A percentile compares a stretch with the other conserved stretches of the same genome.
phyloP scores from a whole-genome alignment of 164 flowering plant species.

The Berberis thunbergii region DNA sequence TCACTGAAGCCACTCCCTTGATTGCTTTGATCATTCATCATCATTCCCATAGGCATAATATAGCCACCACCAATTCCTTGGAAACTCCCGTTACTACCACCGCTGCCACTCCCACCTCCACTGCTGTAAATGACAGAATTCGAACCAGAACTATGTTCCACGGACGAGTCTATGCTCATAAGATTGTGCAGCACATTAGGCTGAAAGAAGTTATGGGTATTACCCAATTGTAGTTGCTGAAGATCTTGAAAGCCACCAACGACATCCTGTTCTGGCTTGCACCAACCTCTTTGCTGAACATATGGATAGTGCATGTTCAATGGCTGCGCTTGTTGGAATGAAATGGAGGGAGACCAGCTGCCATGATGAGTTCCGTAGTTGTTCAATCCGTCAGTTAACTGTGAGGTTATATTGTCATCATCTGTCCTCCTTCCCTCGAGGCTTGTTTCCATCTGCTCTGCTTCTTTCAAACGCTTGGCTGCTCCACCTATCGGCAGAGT shows the following conservation, averaged over 20 bases:
- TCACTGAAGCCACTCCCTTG: constrained; percentile 27
- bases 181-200: constrained; percentile 49
- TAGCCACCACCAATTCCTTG: constrained; percentile 15
- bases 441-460: constrained; percentile 37
- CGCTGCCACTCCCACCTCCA: constrained; percentile 13
- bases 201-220: constrained; percentile 58
- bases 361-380: constrained; percentile 17
- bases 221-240: constrained; percentile 47
- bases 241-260: constrained; percentile 20
- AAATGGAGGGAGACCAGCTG: constrained; percentile 45
- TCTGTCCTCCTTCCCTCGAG: constrained; percentile 18
- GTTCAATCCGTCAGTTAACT: constrained; percentile 26
- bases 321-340: constrained; percentile 51
- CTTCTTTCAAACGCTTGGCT: constrained; percentile 67
- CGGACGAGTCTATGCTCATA: constrained; percentile 47
- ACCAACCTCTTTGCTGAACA: constrained; percentile 49
- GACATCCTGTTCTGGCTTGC: constrained; percentile 58
- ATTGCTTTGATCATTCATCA: constrained; percentile 24
- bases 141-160: constrained; percentile 54
- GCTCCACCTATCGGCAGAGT: constrained; percentile 76
- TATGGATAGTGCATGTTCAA: constrained; percentile 42
- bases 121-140: constrained; percentile 32
- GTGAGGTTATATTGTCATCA: constrained; percentile 21
- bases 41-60: constrained; percentile 24
- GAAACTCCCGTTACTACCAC: constrained; percentile 13